Conservation (phyloP, 805 yeast species). For the Saccharomyces mikatae region DNA sequence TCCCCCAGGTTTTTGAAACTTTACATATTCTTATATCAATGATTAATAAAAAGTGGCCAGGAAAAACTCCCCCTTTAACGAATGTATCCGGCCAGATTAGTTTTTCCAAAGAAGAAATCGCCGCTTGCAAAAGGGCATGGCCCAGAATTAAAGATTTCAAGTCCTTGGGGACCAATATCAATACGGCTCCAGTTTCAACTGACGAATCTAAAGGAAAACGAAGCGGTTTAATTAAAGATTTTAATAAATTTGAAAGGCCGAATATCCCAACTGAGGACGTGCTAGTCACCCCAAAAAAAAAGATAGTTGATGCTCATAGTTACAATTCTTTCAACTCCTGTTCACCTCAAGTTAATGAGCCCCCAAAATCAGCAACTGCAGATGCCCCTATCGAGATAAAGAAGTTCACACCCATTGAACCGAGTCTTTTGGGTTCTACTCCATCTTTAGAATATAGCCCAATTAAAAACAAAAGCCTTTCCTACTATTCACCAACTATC, state of each 20-base stretch:
- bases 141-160: conserved; percentile 75
- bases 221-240: conserved; percentile 21
- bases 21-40: conserved; percentile 80
- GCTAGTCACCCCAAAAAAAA: not conserved
- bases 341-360: not conserved
- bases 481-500: conserved; percentile 30
- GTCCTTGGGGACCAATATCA: conserved; percentile 37
- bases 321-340: not conserved
- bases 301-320: not conserved
- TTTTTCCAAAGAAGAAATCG: conserved; percentile 59
- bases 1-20: conserved; percentile 91
- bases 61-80: conserved; percentile 51
- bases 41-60: conserved; percentile 46
- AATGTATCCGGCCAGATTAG: conserved; percentile 53
- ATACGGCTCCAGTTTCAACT: conserved; percentile 10
- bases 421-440: conserved; percentile 4
- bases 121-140: conserved; percentile 52
- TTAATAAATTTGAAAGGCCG: conserved; percentile 6
- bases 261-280: not conserved
- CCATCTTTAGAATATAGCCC: conserved; percentile 24
- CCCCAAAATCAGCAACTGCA: not conserved
- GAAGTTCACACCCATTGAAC: conserved; percentile 8
- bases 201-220: conserved; percentile 4
- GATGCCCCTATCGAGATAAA: conserved; percentile 2
- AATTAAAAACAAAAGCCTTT: conserved; percentile 16